A percentile compares a stretch with the other conserved stretches of the same genome.
Conservation (phyloP, 768 basidiomycete species). For the Tricholomella constricta region DNA sequence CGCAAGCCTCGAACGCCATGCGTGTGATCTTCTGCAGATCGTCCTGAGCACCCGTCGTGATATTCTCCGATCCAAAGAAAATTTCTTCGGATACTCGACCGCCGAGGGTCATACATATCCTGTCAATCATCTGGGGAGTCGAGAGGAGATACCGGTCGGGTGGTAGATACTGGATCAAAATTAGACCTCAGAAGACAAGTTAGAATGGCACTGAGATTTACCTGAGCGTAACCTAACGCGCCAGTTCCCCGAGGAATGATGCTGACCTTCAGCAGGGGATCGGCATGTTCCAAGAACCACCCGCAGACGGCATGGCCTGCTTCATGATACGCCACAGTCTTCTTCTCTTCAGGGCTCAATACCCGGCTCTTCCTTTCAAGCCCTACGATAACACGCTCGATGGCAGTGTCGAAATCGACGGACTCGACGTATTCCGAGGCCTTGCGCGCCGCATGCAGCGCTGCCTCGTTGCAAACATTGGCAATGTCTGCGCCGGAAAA, state of each 20-base stretch:
- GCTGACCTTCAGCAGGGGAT: constrained; percentile 95
- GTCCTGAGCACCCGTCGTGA: constrained; percentile 98
- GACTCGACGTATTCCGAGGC: constrained; percentile 78
- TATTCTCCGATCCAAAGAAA: constrained; percentile 88
- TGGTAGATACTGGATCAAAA: constrained; percentile 72
- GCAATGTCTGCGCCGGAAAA: constrained; percentile 99
- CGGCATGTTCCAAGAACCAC: constrained; percentile 98
- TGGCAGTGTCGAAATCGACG: constrained; percentile 92
- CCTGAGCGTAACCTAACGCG: constrained; percentile 95
- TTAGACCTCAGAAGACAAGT: constrained; percentile 12
- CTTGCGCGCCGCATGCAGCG: constrained; percentile 89
- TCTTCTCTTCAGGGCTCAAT: constrained; percentile 94
- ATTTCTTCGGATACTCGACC: constrained; percentile 98
- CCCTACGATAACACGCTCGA: constrained; percentile 97
- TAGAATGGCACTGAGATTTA: constrained; percentile 31
- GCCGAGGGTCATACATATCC: constrained; percentile 98
- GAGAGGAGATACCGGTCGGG: constrained; percentile 95
- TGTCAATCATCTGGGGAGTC: constrained; percentile 90
- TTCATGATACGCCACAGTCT: constrained; percentile 98
- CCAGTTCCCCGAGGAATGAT: constrained; percentile 98
- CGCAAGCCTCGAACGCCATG: constrained; percentile 95
- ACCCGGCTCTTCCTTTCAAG: constrained; percentile 95
- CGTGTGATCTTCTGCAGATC: constrained; percentile 97
- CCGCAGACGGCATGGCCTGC: constrained; percentile 98
- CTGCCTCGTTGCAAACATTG: constrained; percentile 98